Evolutionary conservation across 768 basidiomycete genomes (phyloP).

Genomic region (Boletus vinaceobasis): DNA sequence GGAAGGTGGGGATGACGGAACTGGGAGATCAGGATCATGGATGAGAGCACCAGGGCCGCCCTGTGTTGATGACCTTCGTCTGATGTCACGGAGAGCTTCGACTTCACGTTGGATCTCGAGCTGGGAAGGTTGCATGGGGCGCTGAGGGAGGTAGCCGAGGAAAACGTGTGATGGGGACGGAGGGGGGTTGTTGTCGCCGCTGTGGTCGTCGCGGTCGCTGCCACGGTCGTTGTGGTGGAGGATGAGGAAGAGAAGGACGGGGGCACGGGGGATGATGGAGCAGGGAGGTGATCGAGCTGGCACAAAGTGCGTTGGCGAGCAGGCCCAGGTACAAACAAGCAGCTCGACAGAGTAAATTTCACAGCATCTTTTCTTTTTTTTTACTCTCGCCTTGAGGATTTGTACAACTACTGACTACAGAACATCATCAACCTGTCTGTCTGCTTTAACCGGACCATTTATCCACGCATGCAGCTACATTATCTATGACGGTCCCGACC

Average conservation of each 20-base stretch:
- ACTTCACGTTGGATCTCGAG: conserved; percentile 87
- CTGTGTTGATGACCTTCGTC: conserved; percentile 73
- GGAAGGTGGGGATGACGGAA: conserved; percentile 57
- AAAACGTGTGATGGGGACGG: conserved; percentile 14
- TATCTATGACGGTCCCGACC: not conserved
- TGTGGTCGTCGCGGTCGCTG: conserved; percentile 8
- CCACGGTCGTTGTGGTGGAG: conserved; percentile 7
- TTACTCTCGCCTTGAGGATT: not conserved
- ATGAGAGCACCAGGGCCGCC: conserved; percentile 76
- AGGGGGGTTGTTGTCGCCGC: conserved; percentile 7
- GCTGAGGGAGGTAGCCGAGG: not conserved
- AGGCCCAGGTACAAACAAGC: not conserved
- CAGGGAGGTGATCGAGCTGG: not conserved
- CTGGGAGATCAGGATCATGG: conserved; percentile 90
- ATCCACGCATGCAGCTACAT: conserved; percentile 12
- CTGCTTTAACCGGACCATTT: conserved; percentile 8
- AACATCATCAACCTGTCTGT: conserved; percentile 19
- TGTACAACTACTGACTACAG: conserved; percentile 15
- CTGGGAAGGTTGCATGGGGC: conserved; percentile 67
- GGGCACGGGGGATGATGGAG: not conserved
- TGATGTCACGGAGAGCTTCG: conserved; percentile 79
- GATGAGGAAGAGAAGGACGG: not conserved
- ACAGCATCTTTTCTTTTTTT: conserved; percentile 1
- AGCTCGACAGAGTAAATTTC: conserved; percentile 9
- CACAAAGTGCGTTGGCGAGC: conserved; percentile 2